phyloP scores from a whole-genome alignment of 2,329 filamentous ascomycete species.

The Fusarium sororula region DNA sequence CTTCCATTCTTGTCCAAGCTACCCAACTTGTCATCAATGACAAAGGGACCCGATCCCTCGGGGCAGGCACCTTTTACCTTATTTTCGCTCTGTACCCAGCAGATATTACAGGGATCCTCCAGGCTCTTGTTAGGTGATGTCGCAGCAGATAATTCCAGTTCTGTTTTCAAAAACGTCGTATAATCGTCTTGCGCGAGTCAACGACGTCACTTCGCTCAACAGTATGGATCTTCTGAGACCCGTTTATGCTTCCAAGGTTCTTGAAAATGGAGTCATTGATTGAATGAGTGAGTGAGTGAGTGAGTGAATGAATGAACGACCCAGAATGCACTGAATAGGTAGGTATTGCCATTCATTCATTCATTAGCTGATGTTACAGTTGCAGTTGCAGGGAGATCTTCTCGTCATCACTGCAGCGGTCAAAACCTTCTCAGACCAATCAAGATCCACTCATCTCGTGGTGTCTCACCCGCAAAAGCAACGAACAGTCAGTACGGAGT shows the following conservation, averaged over 20 bases:
- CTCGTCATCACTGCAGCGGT: constrained; percentile 10
- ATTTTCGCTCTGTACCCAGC: background rate
- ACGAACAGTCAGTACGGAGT: background rate
- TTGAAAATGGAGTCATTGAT: background rate
- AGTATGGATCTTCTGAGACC: constrained; percentile 10
- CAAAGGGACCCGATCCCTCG: constrained; percentile 21
- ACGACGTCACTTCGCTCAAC: constrained; percentile 30
- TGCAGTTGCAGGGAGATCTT: constrained; percentile 10
- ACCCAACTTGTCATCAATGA: constrained; percentile 1
- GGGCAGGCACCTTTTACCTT: background rate
- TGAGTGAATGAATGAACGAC: background rate
- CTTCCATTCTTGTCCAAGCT: background rate
- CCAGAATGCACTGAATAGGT: background rate
- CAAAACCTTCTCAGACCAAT: constrained; percentile 13
- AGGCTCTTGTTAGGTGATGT: background rate
- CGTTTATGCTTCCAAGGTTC: constrained; percentile 6
- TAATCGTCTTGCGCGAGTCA: constrained; percentile 8
- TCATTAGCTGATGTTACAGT: background rate
- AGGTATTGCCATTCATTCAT: background rate
- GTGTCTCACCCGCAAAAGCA: constrained; percentile 28
- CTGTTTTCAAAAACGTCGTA: background rate
- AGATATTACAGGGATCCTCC: background rate
- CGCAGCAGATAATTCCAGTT: background rate
- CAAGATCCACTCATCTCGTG: constrained; percentile 32
- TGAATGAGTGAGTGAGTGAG: background rate